Base-by-base conservation (phyloP, 495 filamentous ascomycete species). In the Baudoinia panamericana region DNA sequence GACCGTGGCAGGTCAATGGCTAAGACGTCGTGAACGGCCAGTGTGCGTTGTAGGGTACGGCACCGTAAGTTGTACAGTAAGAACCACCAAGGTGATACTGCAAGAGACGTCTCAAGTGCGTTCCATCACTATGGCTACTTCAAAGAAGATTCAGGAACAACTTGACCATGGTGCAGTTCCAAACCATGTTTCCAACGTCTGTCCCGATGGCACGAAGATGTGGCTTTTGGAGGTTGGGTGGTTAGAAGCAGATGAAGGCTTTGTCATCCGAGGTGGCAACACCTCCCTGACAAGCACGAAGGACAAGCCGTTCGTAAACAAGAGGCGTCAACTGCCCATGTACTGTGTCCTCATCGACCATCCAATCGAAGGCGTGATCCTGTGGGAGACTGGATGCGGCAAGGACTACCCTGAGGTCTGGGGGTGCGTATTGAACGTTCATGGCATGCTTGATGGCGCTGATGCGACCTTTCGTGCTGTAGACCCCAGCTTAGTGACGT, bases 341-440 rank as follows among this genome's bases (percentile, higher is more conserved):
- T 52, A 52, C 40, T 53, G 43, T 38, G 62, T 58, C 1, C 54
- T 72, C 2, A 72, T 72, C 39, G 62, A 71, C 18, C 62, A 74
- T 46, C 69, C 69, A 0, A 56, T 55, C 9, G 58, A 66, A 26
- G 69, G 70, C 5, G 50, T 66, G 13, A 69, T 72, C 34, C 56
- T 74, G 0, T 72, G 56, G 51, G 69, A 74, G 39, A 70, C 66
- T 0, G 69, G 70, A 6, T 60, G 62, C 37, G 68, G 64, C 1
- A 56, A 67, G 20, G 64, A 71, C 42, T 55, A 58, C 40, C 51
- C 66, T 6, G 55, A 66, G 10, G 51, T 60, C 18, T 39, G 36
- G 36, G 36, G 36, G 3, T 12, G 28, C 3, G 12, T 30, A 5
- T n/a, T 28, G 25, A n/a, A n/a, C n/a, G n/a, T n/a, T n/a, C n/a